phyloP scores from a whole-genome alignment of 768 basidiomycete genomes.

The Pholiota microspora region DNA sequence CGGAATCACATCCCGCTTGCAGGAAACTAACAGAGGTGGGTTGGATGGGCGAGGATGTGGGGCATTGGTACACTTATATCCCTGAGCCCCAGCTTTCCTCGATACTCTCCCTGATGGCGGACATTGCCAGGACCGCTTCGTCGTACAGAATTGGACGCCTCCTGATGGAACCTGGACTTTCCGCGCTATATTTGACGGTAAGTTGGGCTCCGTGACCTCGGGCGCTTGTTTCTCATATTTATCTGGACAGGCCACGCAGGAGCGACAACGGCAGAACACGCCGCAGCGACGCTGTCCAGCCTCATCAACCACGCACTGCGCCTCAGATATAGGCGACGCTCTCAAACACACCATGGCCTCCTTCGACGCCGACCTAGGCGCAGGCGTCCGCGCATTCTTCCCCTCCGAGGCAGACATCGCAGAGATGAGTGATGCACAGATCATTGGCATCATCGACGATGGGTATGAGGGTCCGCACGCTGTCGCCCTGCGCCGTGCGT shows the following conservation, averaged over 20 bases:
- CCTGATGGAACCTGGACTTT: slow-evolving; percentile 40
- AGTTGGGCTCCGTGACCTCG: slow-evolving; percentile 4
- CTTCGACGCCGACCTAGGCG: slow-evolving; percentile 36
- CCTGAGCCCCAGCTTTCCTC: slow-evolving; percentile 41
- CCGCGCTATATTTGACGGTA: slow-evolving; percentile 48
- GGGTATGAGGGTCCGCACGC: slow-evolving; percentile 26
- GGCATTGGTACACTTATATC: slow-evolving; percentile 36
- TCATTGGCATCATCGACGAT: slow-evolving; percentile 42
- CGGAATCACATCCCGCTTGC: too few species aligned
- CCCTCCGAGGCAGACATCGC: slow-evolving; percentile 32
- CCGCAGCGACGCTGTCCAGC: slow-evolving; percentile 29
- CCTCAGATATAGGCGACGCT: too few species aligned
- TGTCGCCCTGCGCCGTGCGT: slow-evolving; percentile 39
- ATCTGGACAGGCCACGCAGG: slow-evolving; percentile 40
- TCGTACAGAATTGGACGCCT: slow-evolving; percentile 38
- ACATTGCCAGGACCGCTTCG: slow-evolving; percentile 49
- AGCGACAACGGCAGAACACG: slow-evolving; percentile 44
- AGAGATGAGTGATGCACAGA: slow-evolving; percentile 35
- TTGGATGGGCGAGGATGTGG: slow-evolving; percentile 27
- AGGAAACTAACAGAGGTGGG: slow-evolving; percentile 36
- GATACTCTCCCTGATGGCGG: too few species aligned
- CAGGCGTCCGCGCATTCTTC: slow-evolving; percentile 39
- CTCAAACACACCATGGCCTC: slow-evolving; percentile 33
- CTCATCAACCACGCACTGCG: slow-evolving; percentile 29
- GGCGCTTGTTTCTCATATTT: neutral